A percentile compares a stretch with the other conserved stretches of the same genome.
Evolutionary conservation across 2,329 filamentous ascomycete species (phyloP).

Genomic region (Pezicula carpinea): DNA sequence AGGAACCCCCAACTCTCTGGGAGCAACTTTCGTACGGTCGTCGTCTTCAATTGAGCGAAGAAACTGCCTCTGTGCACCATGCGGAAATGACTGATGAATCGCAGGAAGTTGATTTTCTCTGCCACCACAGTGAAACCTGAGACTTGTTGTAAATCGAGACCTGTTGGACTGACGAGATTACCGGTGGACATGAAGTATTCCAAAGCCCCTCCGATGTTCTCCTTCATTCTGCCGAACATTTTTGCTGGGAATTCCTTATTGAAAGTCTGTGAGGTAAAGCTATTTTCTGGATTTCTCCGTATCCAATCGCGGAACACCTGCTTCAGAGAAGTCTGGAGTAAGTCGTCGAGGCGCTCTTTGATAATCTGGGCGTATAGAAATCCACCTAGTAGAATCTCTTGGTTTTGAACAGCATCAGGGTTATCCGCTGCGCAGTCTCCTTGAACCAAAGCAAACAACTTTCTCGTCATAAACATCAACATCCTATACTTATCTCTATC

Average conservation of each 20-base stretch:
- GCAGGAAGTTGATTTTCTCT: slow-evolving; percentile 97
- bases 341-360: slow-evolving; percentile 91
- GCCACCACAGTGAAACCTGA: slow-evolving; percentile 96
- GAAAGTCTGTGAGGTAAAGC: slow-evolving; percentile 76
- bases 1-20: slow-evolving; percentile 98
- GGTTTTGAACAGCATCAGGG: slow-evolving; percentile 92
- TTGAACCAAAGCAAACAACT: slow-evolving; percentile 88
- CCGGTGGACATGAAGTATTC: slow-evolving; percentile 97
- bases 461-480: slow-evolving; percentile 92
- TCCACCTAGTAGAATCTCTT: slow-evolving; percentile 89
- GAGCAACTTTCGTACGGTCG: slow-evolving; percentile 88
- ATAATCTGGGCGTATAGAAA: slow-evolving; percentile 93
- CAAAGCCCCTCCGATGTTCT: slow-evolving; percentile 79
- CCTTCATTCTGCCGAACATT: slow-evolving; percentile 77
- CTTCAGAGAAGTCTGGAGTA: slow-evolving; percentile 56
- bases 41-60: slow-evolving; percentile 96
- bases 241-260: slow-evolving; percentile 71
- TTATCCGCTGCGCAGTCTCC: slow-evolving; percentile 93
- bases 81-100: slow-evolving; percentile 97
- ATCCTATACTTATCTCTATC: slow-evolving; percentile 91
- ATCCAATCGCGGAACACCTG: slow-evolving; percentile 52
- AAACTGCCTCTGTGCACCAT: slow-evolving; percentile 99
- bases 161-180: slow-evolving; percentile 85
- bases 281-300: slow-evolving; percentile 52
- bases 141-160: slow-evolving; percentile 88